Evolutionary conservation across 148 eudicot species (phyloP).

Genomic region (Arbutus unedo): DNA sequence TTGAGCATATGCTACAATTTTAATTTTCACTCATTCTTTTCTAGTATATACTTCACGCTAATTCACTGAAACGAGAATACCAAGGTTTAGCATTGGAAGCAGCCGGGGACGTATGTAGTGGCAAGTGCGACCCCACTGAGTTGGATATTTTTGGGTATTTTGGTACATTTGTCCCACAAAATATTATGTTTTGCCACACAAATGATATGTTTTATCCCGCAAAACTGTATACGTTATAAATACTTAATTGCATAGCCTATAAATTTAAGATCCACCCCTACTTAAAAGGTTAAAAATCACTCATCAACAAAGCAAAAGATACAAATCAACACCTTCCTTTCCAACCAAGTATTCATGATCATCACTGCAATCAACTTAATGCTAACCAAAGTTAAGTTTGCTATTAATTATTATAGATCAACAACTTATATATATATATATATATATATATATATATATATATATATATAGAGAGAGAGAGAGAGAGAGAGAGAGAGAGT

Average conservation of each 20-base stretch:
- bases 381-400: background rate
- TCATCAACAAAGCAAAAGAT: slow-evolving; percentile 2
- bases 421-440: too few species aligned
- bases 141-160: too few species aligned
- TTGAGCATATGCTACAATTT: background rate
- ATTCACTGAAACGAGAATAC: background rate
- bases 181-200: too few species aligned
- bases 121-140: too few species aligned
- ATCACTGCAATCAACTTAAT: slow-evolving; percentile 19
- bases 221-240: too few species aligned
- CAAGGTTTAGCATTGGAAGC: background rate
- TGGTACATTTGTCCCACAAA: too few species aligned
- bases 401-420: background rate
- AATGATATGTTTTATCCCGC: too few species aligned
- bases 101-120: too few species aligned
- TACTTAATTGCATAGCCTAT: too few species aligned
- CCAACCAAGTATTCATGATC: slow-evolving; percentile 25
- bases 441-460: too few species aligned
- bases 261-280: too few species aligned
- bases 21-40: background rate
- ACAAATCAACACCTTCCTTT: slow-evolving; percentile 13
- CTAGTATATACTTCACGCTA: background rate
- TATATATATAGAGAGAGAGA: too few species aligned
- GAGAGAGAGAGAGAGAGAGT: background rate
- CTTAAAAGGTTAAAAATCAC: background rate